These are phyloP conservation scores for Volutella citrinella DNA, from an alignment of 2,329 filamentous ascomycete genomes.

Conservation along the genomic window DNA sequence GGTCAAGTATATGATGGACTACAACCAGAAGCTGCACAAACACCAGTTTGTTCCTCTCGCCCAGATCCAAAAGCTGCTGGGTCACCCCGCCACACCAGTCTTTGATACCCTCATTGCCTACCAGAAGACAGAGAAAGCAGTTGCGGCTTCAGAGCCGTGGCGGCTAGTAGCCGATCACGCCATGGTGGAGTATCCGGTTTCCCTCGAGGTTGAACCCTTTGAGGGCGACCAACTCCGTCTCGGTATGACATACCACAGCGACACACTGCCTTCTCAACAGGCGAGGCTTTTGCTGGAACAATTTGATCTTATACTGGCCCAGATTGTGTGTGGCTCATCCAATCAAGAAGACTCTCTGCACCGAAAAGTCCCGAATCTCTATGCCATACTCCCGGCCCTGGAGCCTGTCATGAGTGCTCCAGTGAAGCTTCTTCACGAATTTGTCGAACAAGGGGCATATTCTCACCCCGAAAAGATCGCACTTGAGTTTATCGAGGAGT, in stretches of 20 bases:
- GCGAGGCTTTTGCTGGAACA: constrained; percentile 66
- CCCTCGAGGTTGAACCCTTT: constrained; percentile 70
- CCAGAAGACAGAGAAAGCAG: constrained; percentile 54
- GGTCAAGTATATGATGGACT: constrained; percentile 60
- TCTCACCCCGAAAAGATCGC: constrained; percentile 59
- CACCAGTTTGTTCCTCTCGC: constrained; percentile 70
- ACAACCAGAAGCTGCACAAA: constrained; percentile 62
- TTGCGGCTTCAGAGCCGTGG: constrained; percentile 46
- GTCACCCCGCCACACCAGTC: constrained; percentile 59
- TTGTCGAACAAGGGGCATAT: constrained; percentile 65
- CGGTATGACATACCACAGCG: constrained; percentile 62
- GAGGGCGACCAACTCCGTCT: constrained; percentile 49
- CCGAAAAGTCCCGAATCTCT: constrained; percentile 35
- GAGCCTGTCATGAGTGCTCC: constrained; percentile 54
- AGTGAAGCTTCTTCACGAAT: constrained; percentile 67
- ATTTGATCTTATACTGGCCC: constrained; percentile 63
- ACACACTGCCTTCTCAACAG: constrained; percentile 66
- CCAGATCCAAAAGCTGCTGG: constrained; percentile 70
- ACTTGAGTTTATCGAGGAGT: constrained; percentile 68
- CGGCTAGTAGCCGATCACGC: constrained; percentile 62
- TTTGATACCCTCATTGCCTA: constrained; percentile 88
- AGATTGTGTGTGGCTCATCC: constrained; percentile 52
- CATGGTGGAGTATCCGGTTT: constrained; percentile 73
- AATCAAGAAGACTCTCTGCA: constrained; percentile 38
- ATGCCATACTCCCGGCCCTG: constrained; percentile 65